phyloP scores from a whole-genome alignment of 106 monocot genomes.

The Platanthera guangdongensis region DNA sequence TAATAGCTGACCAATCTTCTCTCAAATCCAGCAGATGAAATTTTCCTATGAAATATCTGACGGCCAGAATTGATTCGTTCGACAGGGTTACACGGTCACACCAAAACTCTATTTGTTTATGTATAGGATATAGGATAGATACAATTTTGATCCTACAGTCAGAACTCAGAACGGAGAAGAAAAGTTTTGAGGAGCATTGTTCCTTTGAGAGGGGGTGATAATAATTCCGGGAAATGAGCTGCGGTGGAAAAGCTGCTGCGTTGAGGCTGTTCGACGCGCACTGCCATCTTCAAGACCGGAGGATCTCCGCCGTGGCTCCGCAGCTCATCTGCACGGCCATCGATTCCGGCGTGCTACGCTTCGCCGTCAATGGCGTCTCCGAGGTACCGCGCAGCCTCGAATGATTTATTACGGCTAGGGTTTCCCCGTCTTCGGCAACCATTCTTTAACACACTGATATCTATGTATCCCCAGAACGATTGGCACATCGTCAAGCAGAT shows the following conservation, averaged over 20 bases:
- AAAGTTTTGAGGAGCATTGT: too few species aligned
- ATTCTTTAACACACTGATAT: background rate
- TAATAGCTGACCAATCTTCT: too few species aligned
- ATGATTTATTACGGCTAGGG: background rate
- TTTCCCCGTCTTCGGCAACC: background rate
- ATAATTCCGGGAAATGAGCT: background rate
- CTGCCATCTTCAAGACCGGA: conserved; percentile 85
- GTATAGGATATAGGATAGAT: too few species aligned
- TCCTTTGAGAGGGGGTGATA: too few species aligned
- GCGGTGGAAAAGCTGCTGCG: background rate
- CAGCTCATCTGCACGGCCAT: conserved; percentile 50
- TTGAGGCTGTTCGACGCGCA: conserved; percentile 72
- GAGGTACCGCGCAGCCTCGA: conserved; percentile 16
- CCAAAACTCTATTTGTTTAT: too few species aligned
- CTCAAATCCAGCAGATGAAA: too few species aligned
- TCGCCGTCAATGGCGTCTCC: conserved; percentile 72
- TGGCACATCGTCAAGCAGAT: conserved; percentile 51
- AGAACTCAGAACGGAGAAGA: too few species aligned
- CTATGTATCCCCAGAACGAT: conserved; percentile 19
- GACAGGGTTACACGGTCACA: too few species aligned
- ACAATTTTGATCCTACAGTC: too few species aligned
- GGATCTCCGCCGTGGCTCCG: conserved; percentile 40
- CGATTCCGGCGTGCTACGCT: conserved; percentile 58
- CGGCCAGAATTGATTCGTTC: too few species aligned
- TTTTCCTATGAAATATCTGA: too few species aligned